Base-by-base conservation (phyloP, 371 early-diverging fungal genomes). In the Rhizopus arrhizus region DNA sequence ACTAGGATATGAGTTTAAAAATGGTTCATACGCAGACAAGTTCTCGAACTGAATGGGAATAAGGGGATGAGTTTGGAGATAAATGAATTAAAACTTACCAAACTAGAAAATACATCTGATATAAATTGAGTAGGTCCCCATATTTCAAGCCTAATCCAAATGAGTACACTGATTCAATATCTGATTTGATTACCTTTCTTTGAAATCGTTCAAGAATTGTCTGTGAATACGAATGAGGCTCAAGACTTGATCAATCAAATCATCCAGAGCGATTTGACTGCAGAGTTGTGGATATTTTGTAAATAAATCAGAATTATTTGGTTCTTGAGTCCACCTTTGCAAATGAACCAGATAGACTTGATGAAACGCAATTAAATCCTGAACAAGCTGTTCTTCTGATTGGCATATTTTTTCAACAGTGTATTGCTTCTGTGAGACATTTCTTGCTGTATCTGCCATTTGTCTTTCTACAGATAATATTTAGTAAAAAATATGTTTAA, bases 81-180 rank as follows among this genome's bases (percentile, higher is more conserved):
- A 45, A 35, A 34, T 13, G 13, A 22, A 46, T 45, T 47, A 11
- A 10, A 16, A 15, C 67, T 54, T 67, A 70, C 74, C 33, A 70
- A 62, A 45, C 45, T 40, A 32, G 55, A 46, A 56, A 73, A 67
- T 29, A 73, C 53, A 56, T 73, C 70, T 5, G 67, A 66, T 32
- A 73, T 46, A 29, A 73, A 61, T 41, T 73, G 73, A 3, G 73
- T 69, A 15, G 73, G 70, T 6, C 73, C 73, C 73, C 73, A 73
- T 41, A 73, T 73, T 10, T 62, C 52, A 1, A 69, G 51, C 47
- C 73, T 73, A 36, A 16, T 13, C 16, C 11, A 42, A 28, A 32
- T 31, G 34, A 16, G 33, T 51, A 34, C 3, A 55, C 13, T 36
- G 13, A 41, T 22, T 16, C 5, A 46, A 34, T 29, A 34, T 11